Evolutionary conservation across 2,329 filamentous ascomycete species (phyloP).

Genomic region (Penicillium polonicum): DNA sequence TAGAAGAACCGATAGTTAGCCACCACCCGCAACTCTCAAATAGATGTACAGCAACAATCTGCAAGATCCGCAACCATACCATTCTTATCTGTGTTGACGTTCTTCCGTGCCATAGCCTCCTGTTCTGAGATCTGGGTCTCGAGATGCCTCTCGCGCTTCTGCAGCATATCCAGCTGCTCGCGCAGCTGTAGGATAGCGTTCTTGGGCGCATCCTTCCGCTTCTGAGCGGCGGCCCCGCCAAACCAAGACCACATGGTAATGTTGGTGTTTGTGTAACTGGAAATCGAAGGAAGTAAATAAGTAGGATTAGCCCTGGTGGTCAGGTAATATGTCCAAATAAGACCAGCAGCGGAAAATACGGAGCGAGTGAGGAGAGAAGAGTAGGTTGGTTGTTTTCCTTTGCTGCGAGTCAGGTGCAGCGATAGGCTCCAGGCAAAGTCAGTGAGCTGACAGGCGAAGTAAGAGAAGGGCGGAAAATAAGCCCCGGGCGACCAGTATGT

Average conservation of each 20-base stretch:
- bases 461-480: background rate
- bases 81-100: constrained; percentile 84
- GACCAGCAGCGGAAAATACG: constrained; percentile 10
- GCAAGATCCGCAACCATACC: constrained; percentile 58
- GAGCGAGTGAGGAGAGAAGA: constrained; percentile 5
- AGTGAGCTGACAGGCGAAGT: constrained; percentile 1
- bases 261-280: background rate
- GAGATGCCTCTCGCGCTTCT: constrained; percentile 90
- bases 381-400: constrained; percentile 11
- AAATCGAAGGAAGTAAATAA: background rate
- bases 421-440: constrained; percentile 15
- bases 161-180: constrained; percentile 91
- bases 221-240: constrained; percentile 75
- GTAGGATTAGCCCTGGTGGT: background rate
- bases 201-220: constrained; percentile 91
- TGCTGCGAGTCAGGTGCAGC: constrained; percentile 22
- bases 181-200: constrained; percentile 89
- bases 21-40: background rate
- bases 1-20: background rate
- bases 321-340: background rate
- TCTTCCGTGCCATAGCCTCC: constrained; percentile 82
- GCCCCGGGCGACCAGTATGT: background rate
- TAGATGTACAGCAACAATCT: background rate
- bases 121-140: constrained; percentile 92
- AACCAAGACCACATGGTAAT: constrained; percentile 78